Conservation (phyloP, 495 filamentous ascomycete species). For the Aspergillus campestris region DNA sequence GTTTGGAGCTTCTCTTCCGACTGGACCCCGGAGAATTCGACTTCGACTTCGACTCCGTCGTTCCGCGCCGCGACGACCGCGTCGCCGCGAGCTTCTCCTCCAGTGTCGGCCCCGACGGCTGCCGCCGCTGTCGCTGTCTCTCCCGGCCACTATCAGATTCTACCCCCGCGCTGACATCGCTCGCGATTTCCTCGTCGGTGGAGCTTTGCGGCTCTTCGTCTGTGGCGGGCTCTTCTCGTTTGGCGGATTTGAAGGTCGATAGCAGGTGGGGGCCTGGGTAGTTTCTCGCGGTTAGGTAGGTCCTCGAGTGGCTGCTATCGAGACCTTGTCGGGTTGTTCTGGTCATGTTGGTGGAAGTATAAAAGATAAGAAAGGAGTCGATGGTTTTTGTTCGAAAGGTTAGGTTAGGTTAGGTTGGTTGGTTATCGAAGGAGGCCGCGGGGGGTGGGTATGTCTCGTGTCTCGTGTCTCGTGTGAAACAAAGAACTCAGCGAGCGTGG, state of each 20-base stretch:
- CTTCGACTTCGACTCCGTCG: background rate
- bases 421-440: too few species aligned
- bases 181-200: slow-evolving; percentile 16
- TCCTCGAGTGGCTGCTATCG: slow-evolving; percentile 13
- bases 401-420: too few species aligned
- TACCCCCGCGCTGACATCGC: slow-evolving; percentile 2
- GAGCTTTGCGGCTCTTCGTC: slow-evolving; percentile 26
- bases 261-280: slow-evolving; percentile 6
- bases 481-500: too few species aligned
- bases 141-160: slow-evolving; percentile 8
- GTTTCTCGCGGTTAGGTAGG: slow-evolving; percentile 8
- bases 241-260: slow-evolving; percentile 10
- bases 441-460: too few species aligned
- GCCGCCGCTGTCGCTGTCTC: background rate
- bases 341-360: too few species aligned
- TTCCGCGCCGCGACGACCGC: slow-evolving; percentile 2
- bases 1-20: slow-evolving; percentile 7
- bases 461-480: too few species aligned
- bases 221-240: slow-evolving; percentile 11
- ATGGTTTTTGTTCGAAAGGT: too few species aligned
- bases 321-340: too few species aligned
- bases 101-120: slow-evolving; percentile 8
- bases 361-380: too few species aligned
- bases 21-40: slow-evolving; percentile 1
- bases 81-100: slow-evolving; percentile 17